These are phyloP conservation scores for Erodium moschatum DNA, from an alignment of 441 rosid species.

Conservation along the genomic window DNA sequence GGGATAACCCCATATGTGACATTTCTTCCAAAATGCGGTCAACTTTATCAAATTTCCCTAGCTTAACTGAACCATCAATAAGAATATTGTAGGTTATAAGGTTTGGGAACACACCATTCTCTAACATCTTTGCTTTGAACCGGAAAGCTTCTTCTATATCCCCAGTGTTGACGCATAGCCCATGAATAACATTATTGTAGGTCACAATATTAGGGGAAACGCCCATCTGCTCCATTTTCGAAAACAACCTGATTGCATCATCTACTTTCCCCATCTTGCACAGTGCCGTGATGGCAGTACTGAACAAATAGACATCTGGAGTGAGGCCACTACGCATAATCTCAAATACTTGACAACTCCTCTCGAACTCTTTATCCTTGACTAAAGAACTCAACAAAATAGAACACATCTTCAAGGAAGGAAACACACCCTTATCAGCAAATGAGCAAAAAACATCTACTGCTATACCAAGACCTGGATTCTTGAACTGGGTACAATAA, in stretches of 20 bases:
- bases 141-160: conserved; percentile 45
- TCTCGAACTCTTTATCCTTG: conserved; percentile 44
- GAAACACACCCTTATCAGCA: conserved; percentile 43
- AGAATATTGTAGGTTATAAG: conserved; percentile 55
- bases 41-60: conserved; percentile 52
- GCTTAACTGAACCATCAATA: conserved; percentile 55
- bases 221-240: conserved; percentile 40
- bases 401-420: conserved; percentile 54
- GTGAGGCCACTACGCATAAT: conserved; percentile 33
- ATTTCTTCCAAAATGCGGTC: conserved; percentile 49
- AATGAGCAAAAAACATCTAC: conserved; percentile 40
- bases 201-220: conserved; percentile 46
- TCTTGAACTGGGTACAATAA: conserved; percentile 51
- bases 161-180: conserved; percentile 25
- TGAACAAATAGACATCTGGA: conserved; percentile 51
- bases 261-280: conserved; percentile 44
- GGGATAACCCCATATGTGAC: conserved; percentile 41
- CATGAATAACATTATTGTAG: conserved; percentile 45
- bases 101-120: conserved; percentile 40
- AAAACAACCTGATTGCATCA: conserved; percentile 33
- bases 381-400: conserved; percentile 52
- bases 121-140: conserved; percentile 52
- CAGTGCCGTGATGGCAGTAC: conserved; percentile 41
- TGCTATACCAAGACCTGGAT: conserved; percentile 40
- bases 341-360: conserved; percentile 43